phyloP scores from a whole-genome alignment of 768 basidiomycete genomes.

The Mycena maculata region DNA sequence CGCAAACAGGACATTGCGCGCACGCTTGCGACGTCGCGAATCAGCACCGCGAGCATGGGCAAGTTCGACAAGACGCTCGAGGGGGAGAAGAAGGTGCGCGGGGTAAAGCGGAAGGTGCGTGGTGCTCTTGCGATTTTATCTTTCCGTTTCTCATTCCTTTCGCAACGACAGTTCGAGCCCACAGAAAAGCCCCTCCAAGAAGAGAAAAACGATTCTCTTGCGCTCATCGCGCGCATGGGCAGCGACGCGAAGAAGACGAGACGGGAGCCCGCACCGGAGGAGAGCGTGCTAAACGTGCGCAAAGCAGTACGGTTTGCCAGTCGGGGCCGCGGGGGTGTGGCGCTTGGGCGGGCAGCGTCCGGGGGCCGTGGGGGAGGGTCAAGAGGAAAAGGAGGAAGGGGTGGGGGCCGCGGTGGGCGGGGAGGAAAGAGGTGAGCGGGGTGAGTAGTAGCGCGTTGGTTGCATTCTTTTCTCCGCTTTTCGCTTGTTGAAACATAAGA shows the following conservation, averaged over 20 bases:
- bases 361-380: conserved; percentile 46
- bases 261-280: conserved; percentile 56
- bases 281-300: conserved; percentile 80
- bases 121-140: neutral
- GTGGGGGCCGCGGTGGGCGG: conserved; percentile 46
- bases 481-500: no score
- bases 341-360: conserved; percentile 60
- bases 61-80: conserved; percentile 91
- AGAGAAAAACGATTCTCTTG: conserved; percentile 81
- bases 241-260: conserved; percentile 75
- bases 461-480: no score
- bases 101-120: conserved; percentile 91
- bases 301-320: conserved; percentile 88
- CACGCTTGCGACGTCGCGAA: conserved; percentile 78
- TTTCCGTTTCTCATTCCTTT: neutral
- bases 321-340: conserved; percentile 72
- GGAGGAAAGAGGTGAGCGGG: no score
- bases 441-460: no score
- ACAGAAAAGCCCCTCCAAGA: conserved; percentile 70
- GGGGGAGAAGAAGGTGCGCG: conserved; percentile 89
- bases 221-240: conserved; percentile 82
- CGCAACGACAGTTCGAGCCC: conserved; percentile 77
- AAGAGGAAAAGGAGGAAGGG: no score
- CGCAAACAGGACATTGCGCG: conserved; percentile 82
- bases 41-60: conserved; percentile 95